A percentile compares a stretch with the other conserved stretches of the same genome.
These are phyloP conservation scores for Rutstroemia sp. DNA, from an alignment of 2,329 filamentous ascomycete species.

Conservation along the genomic window DNA sequence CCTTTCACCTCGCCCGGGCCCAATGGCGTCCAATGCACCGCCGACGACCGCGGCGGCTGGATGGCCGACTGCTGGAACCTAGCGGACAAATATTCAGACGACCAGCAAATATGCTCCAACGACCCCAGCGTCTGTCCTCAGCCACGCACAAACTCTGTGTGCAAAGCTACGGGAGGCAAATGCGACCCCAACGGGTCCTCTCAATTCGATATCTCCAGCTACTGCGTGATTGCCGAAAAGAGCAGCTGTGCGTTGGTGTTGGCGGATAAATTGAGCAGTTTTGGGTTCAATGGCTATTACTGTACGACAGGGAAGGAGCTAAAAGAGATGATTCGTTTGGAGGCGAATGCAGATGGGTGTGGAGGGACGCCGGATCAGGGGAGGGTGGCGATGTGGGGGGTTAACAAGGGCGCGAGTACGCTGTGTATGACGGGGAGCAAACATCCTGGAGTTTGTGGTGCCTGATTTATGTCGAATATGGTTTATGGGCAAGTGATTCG, in stretches of 20 bases:
- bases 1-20: too few relatives aligned
- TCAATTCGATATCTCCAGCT: not conserved
- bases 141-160: not conserved
- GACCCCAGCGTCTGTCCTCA: not conserved
- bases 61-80: too few relatives aligned
- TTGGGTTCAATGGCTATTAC: not conserved
- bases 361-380: not conserved
- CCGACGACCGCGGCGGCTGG: too few relatives aligned
- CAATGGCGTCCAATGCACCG: too few relatives aligned
- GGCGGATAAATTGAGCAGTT: not conserved
- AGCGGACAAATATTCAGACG: not conserved
- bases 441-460: not conserved
- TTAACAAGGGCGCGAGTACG: not conserved
- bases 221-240: not conserved
- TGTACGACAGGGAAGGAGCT: not conserved
- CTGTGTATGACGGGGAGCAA: not conserved
- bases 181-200: not conserved
- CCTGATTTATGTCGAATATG: not conserved
- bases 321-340: not conserved
- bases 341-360: not conserved
- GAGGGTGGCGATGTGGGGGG: not conserved
- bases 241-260: not conserved
- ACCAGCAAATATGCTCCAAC: not conserved
- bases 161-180: not conserved
- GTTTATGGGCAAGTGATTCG: not conserved